Conservation (phyloP, 768 basidiomycete species). For the Phlegmacium glaucopus region DNA sequence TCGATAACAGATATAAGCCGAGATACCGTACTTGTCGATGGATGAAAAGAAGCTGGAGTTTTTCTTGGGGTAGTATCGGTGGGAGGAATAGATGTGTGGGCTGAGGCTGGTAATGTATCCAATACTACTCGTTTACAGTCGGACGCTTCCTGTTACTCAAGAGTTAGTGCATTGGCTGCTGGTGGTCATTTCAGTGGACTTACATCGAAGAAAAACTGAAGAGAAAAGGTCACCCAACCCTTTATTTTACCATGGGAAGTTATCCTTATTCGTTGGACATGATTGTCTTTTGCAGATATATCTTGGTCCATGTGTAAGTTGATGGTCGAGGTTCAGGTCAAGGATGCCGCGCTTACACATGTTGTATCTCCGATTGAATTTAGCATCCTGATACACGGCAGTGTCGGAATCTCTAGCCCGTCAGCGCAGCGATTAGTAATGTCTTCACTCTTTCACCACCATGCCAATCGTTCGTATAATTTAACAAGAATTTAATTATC, state of each 20-base stretch:
- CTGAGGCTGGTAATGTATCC: background rate
- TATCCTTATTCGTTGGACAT: conserved; percentile 38
- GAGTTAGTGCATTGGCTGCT: conserved; percentile 41
- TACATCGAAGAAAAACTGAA: conserved; percentile 15
- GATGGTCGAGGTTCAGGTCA: too few species aligned
- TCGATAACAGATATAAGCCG: conserved; percentile 77
- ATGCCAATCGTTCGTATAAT: too few species aligned
- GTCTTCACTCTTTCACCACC: too few species aligned
- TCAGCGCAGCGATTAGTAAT: too few species aligned
- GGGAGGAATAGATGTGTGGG: background rate
- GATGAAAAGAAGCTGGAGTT: background rate
- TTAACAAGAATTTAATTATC: too few species aligned
- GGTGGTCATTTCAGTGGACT: conserved; percentile 23
- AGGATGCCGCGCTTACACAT: too few species aligned
- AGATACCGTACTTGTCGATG: conserved; percentile 41
- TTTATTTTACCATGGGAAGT: conserved; percentile 54
- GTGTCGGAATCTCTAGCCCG: too few species aligned
- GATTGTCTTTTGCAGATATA: too few species aligned
- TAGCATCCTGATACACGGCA: too few species aligned
- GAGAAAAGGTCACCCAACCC: conserved; percentile 48
- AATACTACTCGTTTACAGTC: conserved; percentile 17
- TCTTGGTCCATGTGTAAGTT: too few species aligned
- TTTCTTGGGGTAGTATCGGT: background rate
- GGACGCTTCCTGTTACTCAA: background rate
- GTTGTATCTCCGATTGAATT: too few species aligned